Evolutionary conservation across 129 eudicot genomes (phyloP).

Genomic region (Artemisia tridentata): DNA sequence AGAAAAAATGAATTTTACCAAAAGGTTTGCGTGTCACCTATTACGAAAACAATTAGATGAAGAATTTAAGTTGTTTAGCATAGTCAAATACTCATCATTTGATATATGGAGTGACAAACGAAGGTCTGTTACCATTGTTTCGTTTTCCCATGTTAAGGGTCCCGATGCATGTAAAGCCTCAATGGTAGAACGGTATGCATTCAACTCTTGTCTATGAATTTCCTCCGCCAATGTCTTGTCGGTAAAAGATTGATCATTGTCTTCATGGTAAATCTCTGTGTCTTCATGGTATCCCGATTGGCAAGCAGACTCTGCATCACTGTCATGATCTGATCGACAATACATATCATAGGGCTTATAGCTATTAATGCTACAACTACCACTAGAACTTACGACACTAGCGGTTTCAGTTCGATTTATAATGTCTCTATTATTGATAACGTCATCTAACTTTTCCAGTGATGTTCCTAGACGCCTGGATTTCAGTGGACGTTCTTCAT

Average conservation of each 20-base stretch:
- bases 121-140: not conserved
- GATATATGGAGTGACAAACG: not conserved
- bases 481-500: no score
- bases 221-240: not conserved
- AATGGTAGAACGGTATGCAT: not conserved
- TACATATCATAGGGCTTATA: not conserved
- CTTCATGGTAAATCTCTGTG: no score
- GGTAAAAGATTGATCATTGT: not conserved
- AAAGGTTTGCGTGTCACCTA: not conserved
- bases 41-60: not conserved
- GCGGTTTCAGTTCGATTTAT: not conserved
- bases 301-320: not conserved
- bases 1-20: not conserved
- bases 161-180: not conserved
- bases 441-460: no score
- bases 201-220: not conserved
- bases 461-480: no score
- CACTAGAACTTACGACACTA: not conserved
- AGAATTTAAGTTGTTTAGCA: not conserved
- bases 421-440: no score
- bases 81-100: not conserved
- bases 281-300: not conserved
- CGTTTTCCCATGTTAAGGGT: not conserved
- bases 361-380: slow-evolving; percentile 3
- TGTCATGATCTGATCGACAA: not conserved